Evolutionary conservation across 1,284 basidiomycete species (phyloP), one percentile per base, ranked within the genome.

Genomic region (Boletus putidus): DNA sequence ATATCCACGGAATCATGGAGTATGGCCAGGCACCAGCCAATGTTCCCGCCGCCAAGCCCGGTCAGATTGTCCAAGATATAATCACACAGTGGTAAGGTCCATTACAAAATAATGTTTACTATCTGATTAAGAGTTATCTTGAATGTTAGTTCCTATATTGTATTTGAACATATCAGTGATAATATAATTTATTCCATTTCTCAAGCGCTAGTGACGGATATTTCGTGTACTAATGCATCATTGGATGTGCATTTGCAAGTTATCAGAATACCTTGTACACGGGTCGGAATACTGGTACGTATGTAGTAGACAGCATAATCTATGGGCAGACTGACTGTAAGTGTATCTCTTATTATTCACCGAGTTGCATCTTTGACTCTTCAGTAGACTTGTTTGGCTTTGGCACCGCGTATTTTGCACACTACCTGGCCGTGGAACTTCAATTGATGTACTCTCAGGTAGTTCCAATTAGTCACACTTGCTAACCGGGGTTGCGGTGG

Each of bases 181-280:
- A n/a, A n/a, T n/a, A n/a, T n/a, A n/a, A n/a, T n/a, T n/a, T n/a
- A n/a, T n/a, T n/a, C n/a, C n/a, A n/a, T n/a, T n/a, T n/a, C n/a
- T 37, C 23, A 27, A 20, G 48, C 48, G 14, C 14, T 27, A 37
- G 48, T 25, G 20, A 49, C 23, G 23, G 35, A 49, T 18, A 27
- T 85, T 33, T 85, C 82, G 4, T 85, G 85, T 60, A 80, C 84
- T 5, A 85, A 85, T 62, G 83, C 85, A 6, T 86, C 84, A 0
- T 86, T 86, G 83, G 82, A 0, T 86, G 84, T 63, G 76, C 81
- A 3, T 86, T 86, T 64, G 77, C 82, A 15, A 83, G 82, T 63
- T 87, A 77, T 62, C 85, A 87, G 64, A 85, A 87, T 66, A 87
- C 85, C 0, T 83, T 84, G 79, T 87, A 85, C 64, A 84, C 84